Percentiles rank a stretch among this genome's conserved stretches.
phyloP scores from a whole-genome alignment of 768 basidiomycete species.

The Phallus indusiatus region DNA sequence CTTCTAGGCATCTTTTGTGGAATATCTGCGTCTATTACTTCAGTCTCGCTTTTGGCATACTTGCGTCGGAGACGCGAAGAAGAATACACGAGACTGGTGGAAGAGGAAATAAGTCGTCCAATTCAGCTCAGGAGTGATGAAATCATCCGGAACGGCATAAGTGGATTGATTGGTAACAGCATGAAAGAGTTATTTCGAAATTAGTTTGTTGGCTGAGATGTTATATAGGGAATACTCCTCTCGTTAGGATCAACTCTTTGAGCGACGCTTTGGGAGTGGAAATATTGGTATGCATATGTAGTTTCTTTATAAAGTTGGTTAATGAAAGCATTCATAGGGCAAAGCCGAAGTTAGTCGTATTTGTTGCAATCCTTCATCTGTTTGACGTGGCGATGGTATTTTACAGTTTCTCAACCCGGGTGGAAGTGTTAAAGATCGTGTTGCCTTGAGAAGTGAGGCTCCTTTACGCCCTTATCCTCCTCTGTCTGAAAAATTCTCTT shows the following conservation, averaged over 20 bases:
- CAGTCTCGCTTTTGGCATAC: constrained; percentile 51
- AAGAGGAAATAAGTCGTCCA: constrained; percentile 22
- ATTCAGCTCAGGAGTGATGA: constrained; percentile 72
- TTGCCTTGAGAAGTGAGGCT: constrained; percentile 76
- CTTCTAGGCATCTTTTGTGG: constrained; percentile 56
- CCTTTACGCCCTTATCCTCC: not conserved
- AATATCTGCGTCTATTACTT: constrained; percentile 64
- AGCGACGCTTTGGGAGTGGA: constrained; percentile 89
- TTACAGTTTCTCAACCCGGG: constrained; percentile 89
- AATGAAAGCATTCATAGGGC: constrained; percentile 31
- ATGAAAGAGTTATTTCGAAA: not conserved
- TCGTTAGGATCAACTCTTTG: constrained; percentile 84
- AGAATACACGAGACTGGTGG: constrained; percentile 18
- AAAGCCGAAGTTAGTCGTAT: constrained; percentile 74
- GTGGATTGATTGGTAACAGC: constrained; percentile 68
- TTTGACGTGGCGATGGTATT: not conserved
- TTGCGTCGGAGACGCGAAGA: constrained; percentile 39
- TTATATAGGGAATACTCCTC: constrained; percentile 81
- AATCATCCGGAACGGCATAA: constrained; percentile 59
- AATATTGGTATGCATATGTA: constrained; percentile 44
- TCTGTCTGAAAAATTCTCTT: not conserved
- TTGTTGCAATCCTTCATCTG: not conserved
- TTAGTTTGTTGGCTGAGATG: not conserved
- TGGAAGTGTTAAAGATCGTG: constrained; percentile 95
- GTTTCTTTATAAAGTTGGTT: not conserved